Evolutionary conservation across 2,329 filamentous ascomycete genomes (phyloP).

Genomic region (Fusarium avenaceum): DNA sequence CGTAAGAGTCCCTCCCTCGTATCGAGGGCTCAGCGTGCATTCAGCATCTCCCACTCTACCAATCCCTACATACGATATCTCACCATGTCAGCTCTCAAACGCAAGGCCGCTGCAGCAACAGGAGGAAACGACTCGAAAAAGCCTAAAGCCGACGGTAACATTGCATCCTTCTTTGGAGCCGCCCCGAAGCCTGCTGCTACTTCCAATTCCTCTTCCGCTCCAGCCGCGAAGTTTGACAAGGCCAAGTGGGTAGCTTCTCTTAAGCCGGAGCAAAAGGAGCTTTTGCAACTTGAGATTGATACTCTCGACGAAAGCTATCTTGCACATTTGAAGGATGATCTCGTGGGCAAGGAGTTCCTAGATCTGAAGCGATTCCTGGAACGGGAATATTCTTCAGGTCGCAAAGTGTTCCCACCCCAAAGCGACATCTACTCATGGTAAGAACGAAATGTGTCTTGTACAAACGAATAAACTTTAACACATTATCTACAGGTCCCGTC

Average conservation of each 20-base stretch:
- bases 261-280: constrained; percentile 82
- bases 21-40: constrained; percentile 39
- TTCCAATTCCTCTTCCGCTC: constrained; percentile 44
- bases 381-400: constrained; percentile 78
- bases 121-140: constrained; percentile 73
- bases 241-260: constrained; percentile 87
- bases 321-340: constrained; percentile 86
- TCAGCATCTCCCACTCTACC: constrained; percentile 25
- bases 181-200: constrained; percentile 65
- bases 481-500: constrained; percentile 79
- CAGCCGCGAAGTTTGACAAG: constrained; percentile 81
- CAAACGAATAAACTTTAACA: constrained; percentile 30
- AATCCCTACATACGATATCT: constrained; percentile 39
- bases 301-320: constrained; percentile 95
- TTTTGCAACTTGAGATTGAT: constrained; percentile 90
- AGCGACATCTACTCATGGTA: constrained; percentile 97
- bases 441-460: constrained; percentile 37
- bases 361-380: constrained; percentile 89
- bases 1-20: constrained; percentile 28
- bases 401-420: constrained; percentile 87
- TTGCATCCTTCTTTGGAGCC: constrained; percentile 88
- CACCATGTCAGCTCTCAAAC: constrained; percentile 72
- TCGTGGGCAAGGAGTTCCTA: constrained; percentile 83
- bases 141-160: constrained; percentile 79
- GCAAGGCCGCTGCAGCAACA: constrained; percentile 69